phyloP scores from a whole-genome alignment of 73 alveolate species.

The Tetrahymena malaccensis region DNA sequence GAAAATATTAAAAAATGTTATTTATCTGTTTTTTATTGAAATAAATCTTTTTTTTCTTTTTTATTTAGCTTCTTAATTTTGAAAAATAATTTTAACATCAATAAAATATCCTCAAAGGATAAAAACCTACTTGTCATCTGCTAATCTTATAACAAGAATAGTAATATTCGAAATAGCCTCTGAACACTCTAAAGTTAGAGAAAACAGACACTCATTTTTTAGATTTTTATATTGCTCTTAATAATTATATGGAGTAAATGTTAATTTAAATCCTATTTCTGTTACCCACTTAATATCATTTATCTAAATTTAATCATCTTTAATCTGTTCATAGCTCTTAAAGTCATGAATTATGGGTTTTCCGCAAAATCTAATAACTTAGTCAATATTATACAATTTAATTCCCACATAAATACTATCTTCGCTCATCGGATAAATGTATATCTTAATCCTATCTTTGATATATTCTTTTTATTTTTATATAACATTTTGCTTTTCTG shows the following conservation, averaged over 20 bases:
- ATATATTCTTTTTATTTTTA: not conserved
- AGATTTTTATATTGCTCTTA: not conserved
- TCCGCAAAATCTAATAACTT: not conserved
- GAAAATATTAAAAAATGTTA: too few relatives aligned
- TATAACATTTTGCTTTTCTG: not conserved
- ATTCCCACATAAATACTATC: not conserved
- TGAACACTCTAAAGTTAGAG: not conserved
- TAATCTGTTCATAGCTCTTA: not conserved
- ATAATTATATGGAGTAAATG: not conserved
- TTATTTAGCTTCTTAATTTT: too few relatives aligned
- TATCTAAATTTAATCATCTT: not conserved
- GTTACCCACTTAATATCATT: not conserved
- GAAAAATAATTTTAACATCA: too few relatives aligned
- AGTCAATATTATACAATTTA: not conserved
- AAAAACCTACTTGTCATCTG: not conserved
- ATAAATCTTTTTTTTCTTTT: too few relatives aligned
- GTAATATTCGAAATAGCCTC: not conserved
- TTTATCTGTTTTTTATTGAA: too few relatives aligned
- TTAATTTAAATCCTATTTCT: not conserved
- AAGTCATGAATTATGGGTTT: not conserved
- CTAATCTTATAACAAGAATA: not conserved
- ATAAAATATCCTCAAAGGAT: not conserved
- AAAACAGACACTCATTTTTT: not conserved
- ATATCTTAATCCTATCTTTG: not conserved
- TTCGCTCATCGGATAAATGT: not conserved